phyloP scores from a whole-genome alignment of 306 rosid genomes.

The Trichosanthes cucumerina region DNA sequence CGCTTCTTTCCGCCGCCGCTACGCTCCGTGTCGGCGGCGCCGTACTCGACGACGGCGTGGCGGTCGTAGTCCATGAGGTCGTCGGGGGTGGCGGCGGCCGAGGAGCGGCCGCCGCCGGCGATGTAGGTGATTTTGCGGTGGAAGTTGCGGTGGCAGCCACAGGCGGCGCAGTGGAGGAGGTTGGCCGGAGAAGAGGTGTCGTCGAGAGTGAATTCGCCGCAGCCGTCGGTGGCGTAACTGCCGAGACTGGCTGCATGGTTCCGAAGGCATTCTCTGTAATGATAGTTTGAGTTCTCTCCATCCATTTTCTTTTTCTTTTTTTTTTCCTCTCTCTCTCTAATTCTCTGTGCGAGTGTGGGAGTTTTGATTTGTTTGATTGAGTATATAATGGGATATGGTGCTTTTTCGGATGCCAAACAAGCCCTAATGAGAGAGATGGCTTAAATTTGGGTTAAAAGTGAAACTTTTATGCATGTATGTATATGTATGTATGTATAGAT shows the following conservation, averaged over 20 bases:
- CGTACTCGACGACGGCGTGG: not conserved
- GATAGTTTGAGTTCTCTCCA: conserved; percentile 24
- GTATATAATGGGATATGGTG: conserved; percentile 7
- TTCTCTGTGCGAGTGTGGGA: not conserved
- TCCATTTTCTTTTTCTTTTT: conserved; percentile 18
- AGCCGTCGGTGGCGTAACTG: conserved; percentile 89
- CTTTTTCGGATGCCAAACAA: not conserved
- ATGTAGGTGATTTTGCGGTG: conserved; percentile 50
- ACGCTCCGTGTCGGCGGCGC: conserved; percentile 3
- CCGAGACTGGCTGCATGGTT: conserved; percentile 96
- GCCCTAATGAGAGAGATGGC: not conserved
- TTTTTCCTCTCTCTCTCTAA: not conserved
- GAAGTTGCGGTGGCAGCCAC: conserved; percentile 85
- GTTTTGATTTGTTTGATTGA: not conserved
- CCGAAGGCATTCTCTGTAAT: conserved; percentile 61
- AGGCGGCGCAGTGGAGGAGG: conserved; percentile 54
- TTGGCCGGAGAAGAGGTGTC: conserved; percentile 12
- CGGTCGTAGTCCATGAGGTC: conserved; percentile 8
- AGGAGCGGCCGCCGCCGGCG: not conserved
- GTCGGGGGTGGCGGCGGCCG: not conserved
- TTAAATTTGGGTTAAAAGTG: not conserved
- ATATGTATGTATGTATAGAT: not conserved
- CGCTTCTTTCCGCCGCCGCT: conserved; percentile 41
- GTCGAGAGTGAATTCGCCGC: conserved; percentile 70
- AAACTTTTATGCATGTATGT: not conserved